A percentile compares a stretch with the other conserved stretches of the same genome.
Evolutionary conservation across 148 eudicot species (phyloP).

Genomic region (Dianthus caryophyllus): DNA sequence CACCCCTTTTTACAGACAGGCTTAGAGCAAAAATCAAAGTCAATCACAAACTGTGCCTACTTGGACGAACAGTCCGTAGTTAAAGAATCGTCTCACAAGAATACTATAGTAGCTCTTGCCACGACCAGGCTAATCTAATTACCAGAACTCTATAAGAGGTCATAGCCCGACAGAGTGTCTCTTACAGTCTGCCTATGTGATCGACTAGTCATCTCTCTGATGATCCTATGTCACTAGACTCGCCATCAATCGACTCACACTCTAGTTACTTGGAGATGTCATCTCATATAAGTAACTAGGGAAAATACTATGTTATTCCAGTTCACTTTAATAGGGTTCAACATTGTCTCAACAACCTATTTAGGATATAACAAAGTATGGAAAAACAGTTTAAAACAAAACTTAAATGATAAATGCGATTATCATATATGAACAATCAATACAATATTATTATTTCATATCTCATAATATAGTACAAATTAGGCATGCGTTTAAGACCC

Average conservation of each 20-base stretch:
- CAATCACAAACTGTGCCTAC: background rate
- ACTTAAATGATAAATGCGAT: background rate
- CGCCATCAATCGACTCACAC: background rate
- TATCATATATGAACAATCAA: background rate
- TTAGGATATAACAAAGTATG: background rate
- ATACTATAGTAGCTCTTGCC: background rate
- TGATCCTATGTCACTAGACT: background rate
- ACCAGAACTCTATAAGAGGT: background rate
- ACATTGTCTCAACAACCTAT: too few relatives aligned
- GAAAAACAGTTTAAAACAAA: too few relatives aligned
- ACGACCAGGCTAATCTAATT: background rate
- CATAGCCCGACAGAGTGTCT: background rate
- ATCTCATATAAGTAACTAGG: background rate
- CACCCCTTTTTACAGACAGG: too few relatives aligned
- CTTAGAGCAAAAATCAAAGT: background rate
- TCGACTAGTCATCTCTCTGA: background rate
- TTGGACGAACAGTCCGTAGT: background rate
- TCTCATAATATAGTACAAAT: too few relatives aligned
- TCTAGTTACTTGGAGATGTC: background rate
- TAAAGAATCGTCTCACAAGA: background rate
- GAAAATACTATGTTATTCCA: background rate
- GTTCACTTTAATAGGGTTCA: background rate
- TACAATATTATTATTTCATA: background rate
- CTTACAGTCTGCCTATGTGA: too few relatives aligned
- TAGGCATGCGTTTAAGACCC: background rate